A percentile compares a stretch with the other conserved stretches of the same genome.
Evolutionary conservation across 495 filamentous ascomycete species (phyloP).

Genomic region (Paragyromitra xinjiangensis): DNA sequence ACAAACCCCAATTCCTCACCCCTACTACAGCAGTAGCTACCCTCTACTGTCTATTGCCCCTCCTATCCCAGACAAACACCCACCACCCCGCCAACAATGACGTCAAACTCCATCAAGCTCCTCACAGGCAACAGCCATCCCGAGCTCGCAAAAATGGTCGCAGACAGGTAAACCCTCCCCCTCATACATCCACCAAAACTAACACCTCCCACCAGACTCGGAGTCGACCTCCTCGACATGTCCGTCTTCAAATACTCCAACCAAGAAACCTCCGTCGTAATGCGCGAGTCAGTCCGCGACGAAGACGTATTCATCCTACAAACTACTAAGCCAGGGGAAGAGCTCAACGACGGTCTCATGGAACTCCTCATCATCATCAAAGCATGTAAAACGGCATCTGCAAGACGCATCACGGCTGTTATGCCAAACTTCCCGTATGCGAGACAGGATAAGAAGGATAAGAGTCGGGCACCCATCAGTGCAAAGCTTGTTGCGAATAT

Average conservation of each 20-base stretch:
- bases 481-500: conserved; percentile 59
- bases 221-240: conserved; percentile 92
- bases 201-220: conserved; percentile 93
- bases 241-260: conserved; percentile 98
- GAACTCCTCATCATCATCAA: conserved; percentile 99
- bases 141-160: conserved; percentile 85
- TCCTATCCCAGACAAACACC: not conserved
- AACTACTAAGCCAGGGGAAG: conserved; percentile 92
- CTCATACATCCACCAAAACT: conserved; percentile 62
- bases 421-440: conserved; percentile 98
- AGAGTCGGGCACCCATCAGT: conserved; percentile 61
- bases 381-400: conserved; percentile 93
- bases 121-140: conserved; percentile 97
- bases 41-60: not conserved
- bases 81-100: conserved; percentile 22
- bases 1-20: not conserved
- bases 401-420: conserved; percentile 86
- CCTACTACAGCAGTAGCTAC: not conserved
- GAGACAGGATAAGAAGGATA: conserved; percentile 98
- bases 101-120: conserved; percentile 87
- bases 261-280: conserved; percentile 95
- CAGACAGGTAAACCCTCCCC: conserved; percentile 65
- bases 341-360: conserved; percentile 99
- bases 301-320: conserved; percentile 99
- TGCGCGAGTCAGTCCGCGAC: conserved; percentile 95